These are phyloP conservation scores for Kazachstania sp. DNA, from an alignment of 1,139 yeast species.

Conservation along the genomic window DNA sequence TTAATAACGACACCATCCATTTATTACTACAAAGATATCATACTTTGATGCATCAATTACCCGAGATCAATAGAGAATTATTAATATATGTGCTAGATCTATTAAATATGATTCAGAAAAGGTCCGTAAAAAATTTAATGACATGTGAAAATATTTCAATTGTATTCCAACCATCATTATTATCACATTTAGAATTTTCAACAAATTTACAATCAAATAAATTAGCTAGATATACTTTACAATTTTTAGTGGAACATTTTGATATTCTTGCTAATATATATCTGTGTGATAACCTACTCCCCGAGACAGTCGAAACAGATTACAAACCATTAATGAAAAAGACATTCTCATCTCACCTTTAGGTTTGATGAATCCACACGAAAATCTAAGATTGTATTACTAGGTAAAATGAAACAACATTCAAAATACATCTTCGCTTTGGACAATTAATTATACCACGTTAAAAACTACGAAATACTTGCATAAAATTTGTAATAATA, in stretches of 20 bases:
- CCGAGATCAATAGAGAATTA: conserved; percentile 52
- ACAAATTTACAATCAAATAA: conserved; percentile 84
- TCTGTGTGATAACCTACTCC: background rate
- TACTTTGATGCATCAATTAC: conserved; percentile 43
- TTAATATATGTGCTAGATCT: conserved; percentile 77
- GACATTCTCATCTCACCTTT: too few relatives aligned
- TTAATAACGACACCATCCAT: background rate
- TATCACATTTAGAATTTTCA: conserved; percentile 79
- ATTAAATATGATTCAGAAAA: conserved; percentile 70
- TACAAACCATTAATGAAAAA: too few relatives aligned
- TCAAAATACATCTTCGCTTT: background rate
- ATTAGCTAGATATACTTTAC: conserved; percentile 73
- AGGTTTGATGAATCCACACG: background rate
- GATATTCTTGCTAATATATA: background rate
- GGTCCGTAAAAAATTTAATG: conserved; percentile 71
- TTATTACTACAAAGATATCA: conserved; percentile 55
- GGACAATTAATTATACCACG: background rate
- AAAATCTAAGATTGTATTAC: too few relatives aligned
- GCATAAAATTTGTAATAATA: too few relatives aligned
- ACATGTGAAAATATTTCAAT: conserved; percentile 87
- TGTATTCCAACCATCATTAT: conserved; percentile 75
- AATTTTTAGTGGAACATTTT: conserved; percentile 64
- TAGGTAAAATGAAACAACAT: background rate
- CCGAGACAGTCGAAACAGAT: too few relatives aligned
- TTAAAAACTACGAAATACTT: background rate